A percentile compares a stretch with the other conserved stretches of the same genome.
Evolutionary conservation across 345 rosid species (phyloP).

Genomic region (Populus davidiana): DNA sequence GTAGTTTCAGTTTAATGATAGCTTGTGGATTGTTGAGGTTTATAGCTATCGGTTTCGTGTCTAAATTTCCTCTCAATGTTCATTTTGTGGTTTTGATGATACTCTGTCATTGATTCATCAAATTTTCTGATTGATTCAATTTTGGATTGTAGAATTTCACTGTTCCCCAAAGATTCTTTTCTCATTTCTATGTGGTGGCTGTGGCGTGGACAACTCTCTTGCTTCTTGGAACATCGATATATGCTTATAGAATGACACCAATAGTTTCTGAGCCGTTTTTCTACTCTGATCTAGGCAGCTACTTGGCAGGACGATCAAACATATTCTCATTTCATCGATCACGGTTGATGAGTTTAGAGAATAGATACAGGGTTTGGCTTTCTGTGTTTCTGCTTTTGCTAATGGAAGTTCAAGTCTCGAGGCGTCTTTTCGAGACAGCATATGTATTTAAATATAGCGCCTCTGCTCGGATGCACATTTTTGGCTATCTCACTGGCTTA

Average conservation of each 20-base stretch:
- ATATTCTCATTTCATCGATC: constrained; percentile 42
- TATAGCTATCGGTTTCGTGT: not conserved
- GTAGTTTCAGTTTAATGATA: not conserved
- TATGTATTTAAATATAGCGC: constrained; percentile 61
- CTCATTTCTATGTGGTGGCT: constrained; percentile 62
- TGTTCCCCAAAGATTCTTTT: constrained; percentile 65
- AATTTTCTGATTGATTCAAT: not conserved
- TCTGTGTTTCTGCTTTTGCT: constrained; percentile 58
- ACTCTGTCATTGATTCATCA: not conserved
- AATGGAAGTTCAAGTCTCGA: constrained; percentile 64
- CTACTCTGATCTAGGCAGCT: constrained; percentile 37
- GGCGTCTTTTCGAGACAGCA: constrained; percentile 62
- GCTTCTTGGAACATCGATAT: constrained; percentile 54
- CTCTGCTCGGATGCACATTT: constrained; percentile 58
- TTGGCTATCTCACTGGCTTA: constrained; percentile 54
- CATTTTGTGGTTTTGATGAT: not conserved
- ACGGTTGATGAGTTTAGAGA: constrained; percentile 33
- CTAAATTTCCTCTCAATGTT: not conserved
- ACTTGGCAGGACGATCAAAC: constrained; percentile 51
- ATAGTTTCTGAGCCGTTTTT: constrained; percentile 37
- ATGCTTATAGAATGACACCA: constrained; percentile 45
- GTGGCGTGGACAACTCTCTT: constrained; percentile 63
- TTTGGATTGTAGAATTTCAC: constrained; percentile 54
- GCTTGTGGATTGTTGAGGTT: not conserved
- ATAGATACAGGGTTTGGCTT: constrained; percentile 45